A percentile compares a stretch with the other conserved stretches of the same genome.
phyloP scores from a whole-genome alignment of 1,284 basidiomycete genomes.

The Sporisorium sorghi region DNA sequence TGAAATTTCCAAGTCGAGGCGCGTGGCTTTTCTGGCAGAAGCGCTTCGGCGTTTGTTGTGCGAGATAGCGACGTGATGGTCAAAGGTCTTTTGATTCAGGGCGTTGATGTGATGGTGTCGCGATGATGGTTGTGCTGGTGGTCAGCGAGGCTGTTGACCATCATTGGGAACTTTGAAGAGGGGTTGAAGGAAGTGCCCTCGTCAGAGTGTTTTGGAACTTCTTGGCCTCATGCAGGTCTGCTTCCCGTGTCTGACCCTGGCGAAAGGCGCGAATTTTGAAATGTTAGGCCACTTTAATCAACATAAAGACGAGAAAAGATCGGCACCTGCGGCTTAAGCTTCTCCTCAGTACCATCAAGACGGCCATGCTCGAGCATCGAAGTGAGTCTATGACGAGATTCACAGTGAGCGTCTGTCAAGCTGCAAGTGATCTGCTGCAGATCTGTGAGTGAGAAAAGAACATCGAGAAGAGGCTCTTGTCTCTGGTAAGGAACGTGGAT shows the following conservation, averaged over 20 bases:
- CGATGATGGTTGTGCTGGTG: background rate
- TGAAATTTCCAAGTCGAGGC: slow-evolving; percentile 5
- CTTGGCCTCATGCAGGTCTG: background rate
- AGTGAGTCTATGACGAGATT: background rate
- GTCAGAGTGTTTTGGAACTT: background rate
- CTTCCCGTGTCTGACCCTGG: slow-evolving; percentile 1
- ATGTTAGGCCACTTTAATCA: background rate
- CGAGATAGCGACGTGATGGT: background rate
- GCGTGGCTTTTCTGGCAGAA: slow-evolving; percentile 7
- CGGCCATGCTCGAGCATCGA: background rate
- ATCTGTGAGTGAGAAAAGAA: background rate
- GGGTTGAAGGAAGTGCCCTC: background rate
- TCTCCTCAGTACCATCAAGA: background rate
- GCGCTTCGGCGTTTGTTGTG: background rate
- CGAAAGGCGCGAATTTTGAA: background rate
- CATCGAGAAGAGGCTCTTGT: background rate
- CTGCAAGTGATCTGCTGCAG: background rate
- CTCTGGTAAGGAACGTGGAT: background rate
- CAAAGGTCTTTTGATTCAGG: too few species aligned
- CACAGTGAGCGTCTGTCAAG: background rate
- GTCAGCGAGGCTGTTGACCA: background rate
- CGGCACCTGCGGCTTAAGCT: background rate
- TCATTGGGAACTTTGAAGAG: background rate
- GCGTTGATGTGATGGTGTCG: background rate
- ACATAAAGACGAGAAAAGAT: background rate